Evolutionary conservation across 169 alveolate genomes (phyloP), one percentile per base, ranked within the genome.

Genomic region (Perkinsus olseni): DNA sequence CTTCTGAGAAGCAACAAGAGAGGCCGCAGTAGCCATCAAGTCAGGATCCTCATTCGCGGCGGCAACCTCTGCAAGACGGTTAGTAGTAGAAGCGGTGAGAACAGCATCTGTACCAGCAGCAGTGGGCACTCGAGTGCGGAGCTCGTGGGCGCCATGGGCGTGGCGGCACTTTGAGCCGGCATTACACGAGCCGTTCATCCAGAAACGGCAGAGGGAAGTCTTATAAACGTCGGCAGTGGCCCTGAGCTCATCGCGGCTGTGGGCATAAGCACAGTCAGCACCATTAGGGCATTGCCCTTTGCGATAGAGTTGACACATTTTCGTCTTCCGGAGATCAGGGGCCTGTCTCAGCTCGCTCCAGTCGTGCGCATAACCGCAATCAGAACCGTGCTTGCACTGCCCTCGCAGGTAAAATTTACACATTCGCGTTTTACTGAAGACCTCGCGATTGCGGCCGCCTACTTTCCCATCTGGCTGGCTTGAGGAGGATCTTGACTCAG

Each of bases 141-240:
- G 92, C 74, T 94, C 95, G 3, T 91, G 92, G 38, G 92, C 97
- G 21, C 97, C 97, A 40, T 95, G 97, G 0, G 97, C 97, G 93
- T 95, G 97, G 38, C 97, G 94, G 92, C 97, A 95, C 38, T 92
- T 62, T 36, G 92, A 92, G 39, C 97, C 97, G 38, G 95, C 95
- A 93, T 94, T 93, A 74, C 97, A 95, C 38, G 94, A 92, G 24
- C 97, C 97, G 94, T 93, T 94, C 94, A 93, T 94, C 96, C 96
- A 95, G 48, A 94, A 95, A 91, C 95, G 95, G 95, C 97, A 95
- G 0, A 95, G 94, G 20, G 97, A 94, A 28, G 97, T 95, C 91
- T 95, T 95, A 92, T 94, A 95, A 40, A 94, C 95, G 74, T 95
- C 97, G 24, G 92, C 96, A 0, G 97, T 95, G 82, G 96, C 95